These are phyloP conservation scores for Yamadazyma endophytica DNA, from an alignment of 805 yeast species.

Conservation along the genomic window DNA sequence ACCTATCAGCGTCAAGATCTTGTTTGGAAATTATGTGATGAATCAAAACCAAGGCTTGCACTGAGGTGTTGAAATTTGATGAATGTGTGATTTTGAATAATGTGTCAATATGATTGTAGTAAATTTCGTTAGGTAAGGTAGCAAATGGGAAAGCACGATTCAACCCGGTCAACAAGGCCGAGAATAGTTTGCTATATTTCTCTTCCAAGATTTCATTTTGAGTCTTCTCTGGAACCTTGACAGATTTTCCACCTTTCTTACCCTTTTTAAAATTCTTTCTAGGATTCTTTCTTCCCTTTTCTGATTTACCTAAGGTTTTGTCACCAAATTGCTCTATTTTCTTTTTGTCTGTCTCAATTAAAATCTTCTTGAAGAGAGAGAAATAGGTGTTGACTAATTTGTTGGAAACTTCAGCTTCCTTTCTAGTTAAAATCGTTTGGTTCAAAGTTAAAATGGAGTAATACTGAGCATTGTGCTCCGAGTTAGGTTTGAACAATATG, in stretches of 20 bases:
- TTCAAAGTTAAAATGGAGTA: slow-evolving; percentile 85
- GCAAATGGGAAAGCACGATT: slow-evolving; percentile 96
- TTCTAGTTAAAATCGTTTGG: slow-evolving; percentile 82
- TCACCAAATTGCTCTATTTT: slow-evolving; percentile 36
- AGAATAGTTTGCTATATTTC: slow-evolving; percentile 75
- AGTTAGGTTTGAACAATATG: slow-evolving; percentile 63
- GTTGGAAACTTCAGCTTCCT: slow-evolving; percentile 80
- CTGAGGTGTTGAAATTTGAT: slow-evolving; percentile 87
- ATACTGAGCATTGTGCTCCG: slow-evolving; percentile 82
- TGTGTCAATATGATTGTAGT: slow-evolving; percentile 74
- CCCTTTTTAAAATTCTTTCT: slow-evolving; percentile 77
- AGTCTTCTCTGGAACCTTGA: slow-evolving; percentile 54
- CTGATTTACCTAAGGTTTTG: slow-evolving; percentile 47
- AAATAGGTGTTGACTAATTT: slow-evolving; percentile 79
- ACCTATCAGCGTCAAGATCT: slow-evolving; percentile 59
- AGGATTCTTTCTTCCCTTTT: slow-evolving; percentile 48
- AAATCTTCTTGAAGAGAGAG: slow-evolving; percentile 76
- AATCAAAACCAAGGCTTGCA: slow-evolving; percentile 85
- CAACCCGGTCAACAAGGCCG: slow-evolving; percentile 90
- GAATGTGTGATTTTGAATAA: slow-evolving; percentile 89
- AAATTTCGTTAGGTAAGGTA: slow-evolving; percentile 63
- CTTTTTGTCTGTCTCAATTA: slow-evolving; percentile 58
- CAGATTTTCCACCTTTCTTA: slow-evolving; percentile 83
- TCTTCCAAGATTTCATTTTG: slow-evolving; percentile 69
- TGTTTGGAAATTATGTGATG: slow-evolving; percentile 72